Conservation (phyloP, 78 protist genomes). For the Isochrysis galbana region DNA sequence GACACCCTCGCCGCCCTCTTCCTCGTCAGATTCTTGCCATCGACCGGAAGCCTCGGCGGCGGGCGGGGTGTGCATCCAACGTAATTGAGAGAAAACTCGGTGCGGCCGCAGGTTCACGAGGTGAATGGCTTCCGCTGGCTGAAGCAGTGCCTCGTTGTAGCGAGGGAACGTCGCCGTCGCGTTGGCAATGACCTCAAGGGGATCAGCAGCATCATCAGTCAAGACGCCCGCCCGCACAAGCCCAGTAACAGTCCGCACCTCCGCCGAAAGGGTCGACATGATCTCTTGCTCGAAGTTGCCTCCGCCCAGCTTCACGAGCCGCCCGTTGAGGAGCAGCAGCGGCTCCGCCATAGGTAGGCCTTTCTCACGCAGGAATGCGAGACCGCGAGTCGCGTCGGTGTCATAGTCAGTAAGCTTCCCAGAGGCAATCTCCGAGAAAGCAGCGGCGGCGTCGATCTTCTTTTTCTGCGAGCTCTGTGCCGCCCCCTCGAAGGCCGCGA, state of each 20-base stretch:
- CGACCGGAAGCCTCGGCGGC: background rate
- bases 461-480: background rate
- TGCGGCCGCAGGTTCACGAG: background rate
- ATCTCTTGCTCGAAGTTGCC: conserved; percentile 6
- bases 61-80: background rate
- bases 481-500: background rate
- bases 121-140: background rate
- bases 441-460: background rate
- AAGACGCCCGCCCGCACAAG: background rate
- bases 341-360: background rate
- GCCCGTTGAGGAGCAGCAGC: background rate
- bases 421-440: background rate
- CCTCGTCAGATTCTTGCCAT: background rate
- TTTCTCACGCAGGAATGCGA: background rate
- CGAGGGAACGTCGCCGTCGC: background rate
- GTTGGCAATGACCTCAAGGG: background rate
- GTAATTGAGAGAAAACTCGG: background rate
- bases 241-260: background rate
- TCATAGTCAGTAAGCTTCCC: background rate
- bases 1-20: background rate
- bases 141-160: background rate
- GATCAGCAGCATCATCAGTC: background rate
- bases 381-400: background rate
- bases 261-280: background rate
- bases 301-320: background rate